Base-by-base conservation (phyloP, 2,329 filamentous ascomycete genomes). In the Kalmusia sp. region DNA sequence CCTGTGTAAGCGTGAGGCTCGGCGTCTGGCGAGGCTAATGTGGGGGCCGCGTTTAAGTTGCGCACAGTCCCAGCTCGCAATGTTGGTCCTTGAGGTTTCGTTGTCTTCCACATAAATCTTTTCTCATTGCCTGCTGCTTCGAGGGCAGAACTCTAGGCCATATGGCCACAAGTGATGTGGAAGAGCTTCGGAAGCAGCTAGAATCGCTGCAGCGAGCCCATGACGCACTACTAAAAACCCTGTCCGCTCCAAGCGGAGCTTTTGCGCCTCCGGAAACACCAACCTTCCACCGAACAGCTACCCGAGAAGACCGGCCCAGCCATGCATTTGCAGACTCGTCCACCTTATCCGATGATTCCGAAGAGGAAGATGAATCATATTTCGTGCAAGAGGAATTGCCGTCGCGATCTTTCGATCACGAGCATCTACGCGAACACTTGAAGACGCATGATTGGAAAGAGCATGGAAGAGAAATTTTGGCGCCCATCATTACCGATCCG, bases 401-500 rank as follows among this genome's bases (percentile, higher is more conserved):
- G 2, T 53, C 70, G 0, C 72, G 74, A 34, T 71, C 64, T 4
- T 78, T 76, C 54, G 71, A 78, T 37, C 73, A 79, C 45, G 77
- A 79, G 48, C 71, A 77, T 57, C 59, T 82, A 15, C 71, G 78
- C 17, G 64, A 76, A 6, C 79, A 82, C 61, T 58, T 82, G 34
- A 76, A 70, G 55, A 74, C 59, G 14, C 75, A 80, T 54, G 55
- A 68, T 17, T 81, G 78, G 73, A 72, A 73, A 39, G 65, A 76
- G 35, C 68, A 74, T 57, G 75, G 76, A 14, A 65, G 69, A 49
- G 70, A 69, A 30, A 73, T 81, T 17, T 58, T 82, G 17, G 68
- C 73, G n/a, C 62, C 67, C 14, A 62, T 80, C 8, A 76, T 82
- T 43, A 70, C 74, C 1, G 78, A 82, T 57, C 66, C 69, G 71